A percentile compares a stretch with the other conserved stretches of the same genome.
These are phyloP conservation scores for Trichophyton mentagrophytes DNA, from an alignment of 2,329 filamentous ascomycete species.

Conservation along the genomic window DNA sequence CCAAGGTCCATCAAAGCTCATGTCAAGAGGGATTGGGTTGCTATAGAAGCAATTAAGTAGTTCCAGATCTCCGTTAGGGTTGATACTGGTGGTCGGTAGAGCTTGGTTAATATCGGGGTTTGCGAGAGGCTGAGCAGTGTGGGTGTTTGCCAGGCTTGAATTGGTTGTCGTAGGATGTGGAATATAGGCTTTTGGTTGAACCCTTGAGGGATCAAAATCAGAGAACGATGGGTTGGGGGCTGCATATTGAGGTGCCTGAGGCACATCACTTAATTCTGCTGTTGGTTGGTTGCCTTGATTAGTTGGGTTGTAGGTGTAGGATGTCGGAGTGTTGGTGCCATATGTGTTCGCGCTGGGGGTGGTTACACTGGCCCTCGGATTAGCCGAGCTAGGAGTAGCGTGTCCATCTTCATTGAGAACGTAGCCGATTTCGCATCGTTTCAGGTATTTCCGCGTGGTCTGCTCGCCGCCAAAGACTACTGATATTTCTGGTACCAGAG, in stretches of 20 bases:
- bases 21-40: background rate
- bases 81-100: background rate
- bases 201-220: background rate
- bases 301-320: background rate
- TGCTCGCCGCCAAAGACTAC: conserved; percentile 19
- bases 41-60: conserved; percentile 1
- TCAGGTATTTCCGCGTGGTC: conserved; percentile 19
- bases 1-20: conserved; percentile 1
- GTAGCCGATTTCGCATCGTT: conserved; percentile 14
- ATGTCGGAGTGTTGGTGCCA: background rate
- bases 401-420: conserved; percentile 10
- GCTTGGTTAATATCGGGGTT: background rate
- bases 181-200: background rate
- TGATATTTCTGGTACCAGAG: conserved; percentile 17
- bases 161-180: background rate
- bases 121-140: background rate
- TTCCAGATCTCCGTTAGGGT: background rate
- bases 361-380: background rate
- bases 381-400: background rate
- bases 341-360: background rate
- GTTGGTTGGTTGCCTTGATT: background rate
- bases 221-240: background rate
- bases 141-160: background rate
- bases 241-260: background rate
- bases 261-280: background rate